Evolutionary conservation across 1,284 basidiomycete genomes (phyloP).

Genomic region (Sanghuangporus weigelae): DNA sequence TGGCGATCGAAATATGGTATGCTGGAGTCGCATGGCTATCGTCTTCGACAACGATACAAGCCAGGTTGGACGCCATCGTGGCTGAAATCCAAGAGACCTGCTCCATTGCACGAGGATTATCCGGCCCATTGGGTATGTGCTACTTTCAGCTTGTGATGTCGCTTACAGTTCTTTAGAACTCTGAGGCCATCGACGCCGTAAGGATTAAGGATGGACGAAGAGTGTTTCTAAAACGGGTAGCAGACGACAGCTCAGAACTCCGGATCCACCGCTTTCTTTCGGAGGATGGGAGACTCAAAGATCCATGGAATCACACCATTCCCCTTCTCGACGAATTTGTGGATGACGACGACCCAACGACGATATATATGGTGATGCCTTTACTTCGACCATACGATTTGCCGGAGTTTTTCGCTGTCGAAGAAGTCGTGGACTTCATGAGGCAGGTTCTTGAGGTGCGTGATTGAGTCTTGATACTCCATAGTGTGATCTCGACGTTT

Average conservation of each 20-base stretch:
- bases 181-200: not conserved
- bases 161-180: not conserved
- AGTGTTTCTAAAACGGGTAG: not conserved
- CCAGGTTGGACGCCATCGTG: constrained; percentile 22
- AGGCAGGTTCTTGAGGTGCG: constrained; percentile 10
- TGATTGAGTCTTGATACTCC: not conserved
- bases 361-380: constrained; percentile 8
- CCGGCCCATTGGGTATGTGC: not conserved
- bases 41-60: not conserved
- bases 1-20: constrained; percentile 1
- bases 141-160: not conserved
- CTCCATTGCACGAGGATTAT: constrained; percentile 19
- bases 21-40: not conserved
- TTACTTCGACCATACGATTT: not conserved
- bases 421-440: constrained; percentile 10
- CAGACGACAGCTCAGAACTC: not conserved
- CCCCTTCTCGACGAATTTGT: too few relatives aligned
- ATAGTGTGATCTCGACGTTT: not conserved
- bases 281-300: not conserved
- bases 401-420: constrained; percentile 5
- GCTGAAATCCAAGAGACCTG: constrained; percentile 13
- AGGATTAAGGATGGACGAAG: not conserved
- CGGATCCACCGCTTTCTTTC: constrained; percentile 7
- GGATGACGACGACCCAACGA: too few relatives aligned
- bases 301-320: not conserved